A percentile compares a stretch with the other conserved stretches of the same genome.
These are phyloP conservation scores for Ceratobasidium sp. DNA, from an alignment of 1,284 basidiomycete species.

Conservation along the genomic window DNA sequence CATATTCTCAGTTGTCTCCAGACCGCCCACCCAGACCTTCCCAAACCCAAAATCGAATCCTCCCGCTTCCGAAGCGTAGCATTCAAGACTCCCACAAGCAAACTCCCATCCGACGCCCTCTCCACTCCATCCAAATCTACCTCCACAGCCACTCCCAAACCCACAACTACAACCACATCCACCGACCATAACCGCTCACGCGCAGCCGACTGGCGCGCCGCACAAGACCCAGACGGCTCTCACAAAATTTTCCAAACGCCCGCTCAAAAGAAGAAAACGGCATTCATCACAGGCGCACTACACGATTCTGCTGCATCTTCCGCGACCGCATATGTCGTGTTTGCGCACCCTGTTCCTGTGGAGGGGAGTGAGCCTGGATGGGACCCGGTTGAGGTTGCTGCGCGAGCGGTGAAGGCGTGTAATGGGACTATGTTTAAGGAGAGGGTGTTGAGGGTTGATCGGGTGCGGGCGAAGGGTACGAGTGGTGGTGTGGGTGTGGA, in stretches of 20 bases:
- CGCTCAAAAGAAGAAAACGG: slow-evolving; percentile 91
- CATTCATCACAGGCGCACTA: slow-evolving; percentile 92
- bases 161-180: slow-evolving; percentile 49
- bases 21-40: slow-evolving; percentile 55
- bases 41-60: slow-evolving; percentile 80
- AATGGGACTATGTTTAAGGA: slow-evolving; percentile 82
- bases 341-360: slow-evolving; percentile 71
- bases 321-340: slow-evolving; percentile 89
- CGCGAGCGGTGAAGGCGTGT: slow-evolving; percentile 66
- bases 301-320: slow-evolving; percentile 71
- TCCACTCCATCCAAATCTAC: slow-evolving; percentile 46
- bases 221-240: slow-evolving; percentile 58
- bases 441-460: slow-evolving; percentile 78
- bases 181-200: slow-evolving; percentile 56
- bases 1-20: slow-evolving; percentile 73
- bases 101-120: slow-evolving; percentile 62
- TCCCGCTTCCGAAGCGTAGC: slow-evolving; percentile 91
- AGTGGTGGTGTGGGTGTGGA: slow-evolving; percentile 50
- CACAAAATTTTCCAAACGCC: slow-evolving; percentile 72
- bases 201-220: slow-evolving; percentile 55
- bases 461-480: slow-evolving; percentile 57
- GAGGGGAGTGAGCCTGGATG: slow-evolving; percentile 60
- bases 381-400: slow-evolving; percentile 80
- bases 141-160: slow-evolving; percentile 49
- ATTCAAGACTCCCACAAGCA: slow-evolving; percentile 80